A percentile compares a stretch with the other conserved stretches of the same genome.
phyloP scores from a whole-genome alignment of 108 stramenopile genomes.

The Craspedostauros australis region DNA sequence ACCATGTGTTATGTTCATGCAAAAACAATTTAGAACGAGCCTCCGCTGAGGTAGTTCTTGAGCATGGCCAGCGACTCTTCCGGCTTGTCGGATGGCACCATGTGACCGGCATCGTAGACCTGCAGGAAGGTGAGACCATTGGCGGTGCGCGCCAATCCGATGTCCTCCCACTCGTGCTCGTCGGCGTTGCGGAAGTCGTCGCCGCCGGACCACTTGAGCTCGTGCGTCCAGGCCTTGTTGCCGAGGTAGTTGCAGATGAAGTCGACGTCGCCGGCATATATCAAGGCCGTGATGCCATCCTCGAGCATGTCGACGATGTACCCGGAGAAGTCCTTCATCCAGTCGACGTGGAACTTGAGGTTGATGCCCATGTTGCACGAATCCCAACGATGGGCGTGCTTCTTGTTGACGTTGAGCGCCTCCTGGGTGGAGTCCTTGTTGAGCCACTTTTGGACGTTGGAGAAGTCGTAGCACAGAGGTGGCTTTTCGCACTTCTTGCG shows the following conservation, averaged over 20 bases:
- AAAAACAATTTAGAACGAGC: slow-evolving; percentile 17
- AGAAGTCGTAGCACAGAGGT: slow-evolving; percentile 95
- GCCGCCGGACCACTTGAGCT: slow-evolving; percentile 81
- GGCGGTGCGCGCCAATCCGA: slow-evolving; percentile 62
- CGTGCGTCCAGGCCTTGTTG: slow-evolving; percentile 89
- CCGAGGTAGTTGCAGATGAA: slow-evolving; percentile 98
- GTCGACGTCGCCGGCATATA: slow-evolving; percentile 97
- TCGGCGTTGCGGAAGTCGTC: slow-evolving; percentile 80
- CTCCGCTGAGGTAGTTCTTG: slow-evolving; percentile 53
- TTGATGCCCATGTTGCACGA: slow-evolving; percentile 87
- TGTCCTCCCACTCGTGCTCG: slow-evolving; percentile 62
- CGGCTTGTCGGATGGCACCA: slow-evolving; percentile 95
- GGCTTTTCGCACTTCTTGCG: slow-evolving; percentile 66
- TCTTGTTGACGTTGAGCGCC: slow-evolving; percentile 64
- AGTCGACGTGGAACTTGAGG: slow-evolving; percentile 81
- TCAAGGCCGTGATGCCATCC: slow-evolving; percentile 74
- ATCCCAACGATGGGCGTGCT: slow-evolving; percentile 57
- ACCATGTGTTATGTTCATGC: too few relatives aligned
- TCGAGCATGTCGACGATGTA: slow-evolving; percentile 79
- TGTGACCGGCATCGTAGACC: slow-evolving; percentile 77
- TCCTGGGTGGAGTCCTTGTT: slow-evolving; percentile 71
- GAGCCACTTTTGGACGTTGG: slow-evolving; percentile 74
- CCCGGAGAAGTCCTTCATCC: slow-evolving; percentile 86
- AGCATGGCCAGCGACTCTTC: slow-evolving; percentile 83
- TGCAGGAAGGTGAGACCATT: slow-evolving; percentile 83